Conservation (phyloP, 306 rosid genomes). For the Sicyos baderoa region DNA sequence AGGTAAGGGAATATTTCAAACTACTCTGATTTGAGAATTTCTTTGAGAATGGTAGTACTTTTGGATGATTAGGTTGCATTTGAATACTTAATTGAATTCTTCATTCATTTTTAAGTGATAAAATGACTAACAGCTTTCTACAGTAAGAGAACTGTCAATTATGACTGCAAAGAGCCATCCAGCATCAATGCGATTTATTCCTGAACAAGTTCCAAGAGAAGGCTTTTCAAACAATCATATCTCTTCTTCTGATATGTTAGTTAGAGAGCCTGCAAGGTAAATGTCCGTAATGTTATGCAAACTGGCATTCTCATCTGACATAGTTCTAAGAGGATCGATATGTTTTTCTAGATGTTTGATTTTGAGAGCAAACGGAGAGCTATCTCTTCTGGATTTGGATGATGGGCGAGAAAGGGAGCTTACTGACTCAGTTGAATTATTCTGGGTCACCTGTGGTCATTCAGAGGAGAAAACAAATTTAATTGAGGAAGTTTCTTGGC, state of each 20-base stretch:
- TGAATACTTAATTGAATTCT: slow-evolving; percentile 25
- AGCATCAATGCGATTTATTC: slow-evolving; percentile 90
- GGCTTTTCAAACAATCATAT: slow-evolving; percentile 41
- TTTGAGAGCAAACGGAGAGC: slow-evolving; percentile 87
- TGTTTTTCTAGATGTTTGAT: slow-evolving; percentile 73
- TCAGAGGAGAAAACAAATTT: slow-evolving; percentile 86
- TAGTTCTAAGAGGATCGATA: slow-evolving; percentile 28
- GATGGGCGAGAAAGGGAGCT: slow-evolving; percentile 92
- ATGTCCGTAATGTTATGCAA: slow-evolving; percentile 6
- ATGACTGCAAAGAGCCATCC: slow-evolving; percentile 99
- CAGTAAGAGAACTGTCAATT: slow-evolving; percentile 99
- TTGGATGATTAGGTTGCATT: slow-evolving; percentile 9
- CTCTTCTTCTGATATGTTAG: slow-evolving; percentile 47
- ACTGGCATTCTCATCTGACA: slow-evolving; percentile 17
- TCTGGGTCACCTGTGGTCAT: slow-evolving; percentile 98
- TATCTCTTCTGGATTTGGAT: slow-evolving; percentile 94
- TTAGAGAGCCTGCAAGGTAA: slow-evolving; percentile 87
- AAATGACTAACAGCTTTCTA: slow-evolving; percentile 99
- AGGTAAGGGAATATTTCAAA: slow-evolving; percentile 40
- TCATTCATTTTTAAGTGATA: slow-evolving; percentile 80
- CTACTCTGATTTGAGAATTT: slow-evolving; percentile 14
- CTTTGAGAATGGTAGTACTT: slow-evolving; percentile 16
- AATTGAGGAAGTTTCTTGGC: slow-evolving; percentile 97
- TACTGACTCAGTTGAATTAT: slow-evolving; percentile 86
- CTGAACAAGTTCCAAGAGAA: slow-evolving; percentile 72